phyloP scores from a whole-genome alignment of 495 filamentous ascomycete genomes.

The Penicillium roqueforti region DNA sequence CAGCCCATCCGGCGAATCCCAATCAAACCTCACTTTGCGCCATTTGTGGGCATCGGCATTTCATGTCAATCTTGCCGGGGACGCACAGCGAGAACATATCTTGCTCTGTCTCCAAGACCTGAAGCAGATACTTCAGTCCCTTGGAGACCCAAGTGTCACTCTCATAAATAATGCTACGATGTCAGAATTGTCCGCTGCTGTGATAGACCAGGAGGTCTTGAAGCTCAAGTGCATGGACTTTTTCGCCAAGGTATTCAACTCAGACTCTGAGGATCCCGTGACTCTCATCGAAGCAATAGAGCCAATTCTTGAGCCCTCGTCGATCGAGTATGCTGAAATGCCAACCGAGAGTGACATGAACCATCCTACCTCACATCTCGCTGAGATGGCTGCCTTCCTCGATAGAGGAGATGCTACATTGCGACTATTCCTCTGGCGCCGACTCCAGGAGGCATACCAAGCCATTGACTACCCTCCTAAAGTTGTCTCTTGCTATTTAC shows the following conservation, averaged over 20 bases:
- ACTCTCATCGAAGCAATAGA: constrained; percentile 87
- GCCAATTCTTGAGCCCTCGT: constrained; percentile 76
- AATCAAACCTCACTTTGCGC: constrained; percentile 42
- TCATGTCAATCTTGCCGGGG: constrained; percentile 63
- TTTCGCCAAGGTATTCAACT: constrained; percentile 76
- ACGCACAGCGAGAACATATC: constrained; percentile 68
- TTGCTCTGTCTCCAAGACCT: constrained; percentile 76
- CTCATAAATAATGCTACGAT: constrained; percentile 85
- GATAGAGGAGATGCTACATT: constrained; percentile 74
- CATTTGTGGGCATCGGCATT: constrained; percentile 86
- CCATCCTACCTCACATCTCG: constrained; percentile 37
- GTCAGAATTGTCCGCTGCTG: constrained; percentile 76
- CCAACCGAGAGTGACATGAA: constrained; percentile 14
- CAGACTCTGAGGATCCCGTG: constrained; percentile 63
- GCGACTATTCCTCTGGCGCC: constrained; percentile 80
- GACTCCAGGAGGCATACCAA: constrained; percentile 80
- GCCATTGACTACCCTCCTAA: constrained; percentile 79
- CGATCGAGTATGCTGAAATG: constrained; percentile 40
- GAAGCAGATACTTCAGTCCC: constrained; percentile 43
- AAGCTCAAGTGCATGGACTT: constrained; percentile 94
- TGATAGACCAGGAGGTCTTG: constrained; percentile 83
- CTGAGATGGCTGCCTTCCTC: constrained; percentile 80
- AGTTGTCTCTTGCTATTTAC: constrained; percentile 77
- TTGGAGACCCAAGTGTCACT: constrained; percentile 48
- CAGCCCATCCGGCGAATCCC: constrained; percentile 19